Evolutionary conservation across 1,284 basidiomycete genomes (phyloP).

Genomic region (Cronartium quercuum): DNA sequence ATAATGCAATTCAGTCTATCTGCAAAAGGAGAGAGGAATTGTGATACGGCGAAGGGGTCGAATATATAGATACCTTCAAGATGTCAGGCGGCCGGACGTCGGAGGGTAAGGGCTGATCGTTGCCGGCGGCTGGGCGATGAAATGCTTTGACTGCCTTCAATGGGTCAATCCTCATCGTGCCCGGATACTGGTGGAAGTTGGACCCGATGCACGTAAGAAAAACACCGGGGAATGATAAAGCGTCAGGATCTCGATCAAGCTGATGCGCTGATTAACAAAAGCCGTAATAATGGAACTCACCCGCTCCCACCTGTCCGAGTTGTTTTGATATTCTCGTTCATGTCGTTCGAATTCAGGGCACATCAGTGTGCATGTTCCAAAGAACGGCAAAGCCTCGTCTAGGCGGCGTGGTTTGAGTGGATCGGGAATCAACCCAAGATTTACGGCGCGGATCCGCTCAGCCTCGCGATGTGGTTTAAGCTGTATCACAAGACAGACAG

Average conservation of each 20-base stretch:
- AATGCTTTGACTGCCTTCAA: conserved; percentile 86
- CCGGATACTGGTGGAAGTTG: conserved; percentile 44
- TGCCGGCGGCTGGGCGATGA: conserved; percentile 79
- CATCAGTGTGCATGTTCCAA: conserved; percentile 87
- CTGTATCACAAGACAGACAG: conserved; percentile 44
- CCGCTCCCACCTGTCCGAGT: conserved; percentile 77
- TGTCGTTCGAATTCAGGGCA: conserved; percentile 89
- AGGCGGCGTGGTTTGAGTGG: conserved; percentile 69
- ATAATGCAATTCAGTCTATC: conserved; percentile 34
- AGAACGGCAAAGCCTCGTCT: conserved; percentile 78
- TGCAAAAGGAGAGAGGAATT: background rate
- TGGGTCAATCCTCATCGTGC: conserved; percentile 67
- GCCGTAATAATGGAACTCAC: no score
- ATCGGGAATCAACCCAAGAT: conserved; percentile 78
- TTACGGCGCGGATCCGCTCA: conserved; percentile 71
- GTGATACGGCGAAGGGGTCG: conserved; percentile 41
- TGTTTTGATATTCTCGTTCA: conserved; percentile 80
- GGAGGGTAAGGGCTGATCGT: conserved; percentile 75
- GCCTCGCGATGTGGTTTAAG: conserved; percentile 58
- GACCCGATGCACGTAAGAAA: conserved; percentile 48
- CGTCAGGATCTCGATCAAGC: background rate
- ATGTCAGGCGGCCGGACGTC: conserved; percentile 82
- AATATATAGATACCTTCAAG: conserved; percentile 59
- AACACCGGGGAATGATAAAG: no score
- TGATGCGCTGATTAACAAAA: conserved; percentile 17